A percentile compares a stretch with the other conserved stretches of the same genome.
Conservation (phyloP, 2,329 filamentous ascomycete genomes). For the Sclerotinia subarctica region DNA sequence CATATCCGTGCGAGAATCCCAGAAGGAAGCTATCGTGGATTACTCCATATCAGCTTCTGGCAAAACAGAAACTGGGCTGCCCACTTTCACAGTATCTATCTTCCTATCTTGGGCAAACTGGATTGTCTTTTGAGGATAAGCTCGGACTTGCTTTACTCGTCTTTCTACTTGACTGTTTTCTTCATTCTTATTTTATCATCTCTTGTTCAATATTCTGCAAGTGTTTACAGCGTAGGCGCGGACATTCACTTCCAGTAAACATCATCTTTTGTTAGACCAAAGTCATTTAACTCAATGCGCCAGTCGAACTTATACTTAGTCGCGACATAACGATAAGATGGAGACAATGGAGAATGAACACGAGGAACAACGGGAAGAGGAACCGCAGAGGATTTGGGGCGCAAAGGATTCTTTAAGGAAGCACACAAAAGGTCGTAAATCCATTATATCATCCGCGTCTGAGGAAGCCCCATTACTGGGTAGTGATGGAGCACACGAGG, state of each 20-base stretch:
- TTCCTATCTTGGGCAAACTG: slow-evolving; percentile 4
- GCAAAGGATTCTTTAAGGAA: slow-evolving; percentile 31
- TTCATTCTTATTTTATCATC: background rate
- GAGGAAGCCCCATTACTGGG: slow-evolving; percentile 32
- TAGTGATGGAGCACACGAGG: slow-evolving; percentile 23
- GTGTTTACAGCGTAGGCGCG: background rate
- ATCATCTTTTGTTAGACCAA: background rate
- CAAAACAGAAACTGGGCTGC: background rate
- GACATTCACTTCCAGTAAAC: background rate
- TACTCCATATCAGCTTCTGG: background rate
- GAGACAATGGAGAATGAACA: slow-evolving; percentile 5
- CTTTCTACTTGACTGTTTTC: background rate
- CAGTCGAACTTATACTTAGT: background rate
- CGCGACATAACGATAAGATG: slow-evolving; percentile 14
- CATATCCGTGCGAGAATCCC: background rate
- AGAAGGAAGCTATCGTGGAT: background rate
- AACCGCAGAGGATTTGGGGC: slow-evolving; percentile 27
- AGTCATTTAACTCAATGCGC: slow-evolving; percentile 4
- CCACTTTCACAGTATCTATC: slow-evolving; percentile 1
- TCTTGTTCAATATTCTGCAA: background rate
- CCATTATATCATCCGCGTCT: slow-evolving; percentile 9
- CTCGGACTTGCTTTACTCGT: background rate
- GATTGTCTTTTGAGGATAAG: background rate
- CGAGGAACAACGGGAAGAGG: background rate
- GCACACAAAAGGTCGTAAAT: slow-evolving; percentile 25